A percentile compares a stretch with the other conserved stretches of the same genome.
phyloP scores from a whole-genome alignment of 2,329 filamentous ascomycete species.

The Graphium sp. region DNA sequence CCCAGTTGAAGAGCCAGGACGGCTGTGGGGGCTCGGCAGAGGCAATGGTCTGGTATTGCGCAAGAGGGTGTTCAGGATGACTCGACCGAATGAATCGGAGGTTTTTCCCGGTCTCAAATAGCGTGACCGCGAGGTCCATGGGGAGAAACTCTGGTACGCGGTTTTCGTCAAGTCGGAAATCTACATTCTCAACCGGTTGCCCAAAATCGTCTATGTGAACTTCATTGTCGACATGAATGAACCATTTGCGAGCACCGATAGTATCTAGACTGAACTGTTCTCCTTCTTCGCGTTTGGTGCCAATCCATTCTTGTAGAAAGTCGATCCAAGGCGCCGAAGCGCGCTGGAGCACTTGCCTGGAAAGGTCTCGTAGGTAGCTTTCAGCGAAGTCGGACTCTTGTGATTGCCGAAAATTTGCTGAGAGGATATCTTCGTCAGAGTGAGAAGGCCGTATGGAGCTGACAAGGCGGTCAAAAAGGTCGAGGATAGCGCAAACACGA shows the following conservation, averaged over 20 bases:
- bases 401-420: slow-evolving; percentile 42
- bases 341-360: slow-evolving; percentile 48
- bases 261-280: slow-evolving; percentile 30
- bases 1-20: slow-evolving; percentile 58
- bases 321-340: slow-evolving; percentile 51
- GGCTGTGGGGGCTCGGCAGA: slow-evolving; percentile 36
- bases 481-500: slow-evolving; percentile 28
- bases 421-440: slow-evolving; percentile 45
- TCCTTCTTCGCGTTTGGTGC: slow-evolving; percentile 41
- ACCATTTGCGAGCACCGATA: slow-evolving; percentile 30
- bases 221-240: slow-evolving; percentile 40
- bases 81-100: slow-evolving; percentile 54
- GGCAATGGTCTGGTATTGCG: slow-evolving; percentile 27
- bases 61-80: slow-evolving; percentile 56
- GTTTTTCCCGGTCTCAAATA: slow-evolving; percentile 71
- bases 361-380: slow-evolving; percentile 41
- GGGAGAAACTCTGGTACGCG: slow-evolving; percentile 59
- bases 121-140: slow-evolving; percentile 46
- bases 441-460: slow-evolving; percentile 22
- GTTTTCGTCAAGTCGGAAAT: slow-evolving; percentile 45
- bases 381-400: slow-evolving; percentile 48
- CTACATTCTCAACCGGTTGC: slow-evolving; percentile 35
- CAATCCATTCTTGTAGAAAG: slow-evolving; percentile 59
- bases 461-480: slow-evolving; percentile 32
- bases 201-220: slow-evolving; percentile 41